Conservation (phyloP, 768 basidiomycete genomes). For the Kwoniella bestiolae region DNA sequence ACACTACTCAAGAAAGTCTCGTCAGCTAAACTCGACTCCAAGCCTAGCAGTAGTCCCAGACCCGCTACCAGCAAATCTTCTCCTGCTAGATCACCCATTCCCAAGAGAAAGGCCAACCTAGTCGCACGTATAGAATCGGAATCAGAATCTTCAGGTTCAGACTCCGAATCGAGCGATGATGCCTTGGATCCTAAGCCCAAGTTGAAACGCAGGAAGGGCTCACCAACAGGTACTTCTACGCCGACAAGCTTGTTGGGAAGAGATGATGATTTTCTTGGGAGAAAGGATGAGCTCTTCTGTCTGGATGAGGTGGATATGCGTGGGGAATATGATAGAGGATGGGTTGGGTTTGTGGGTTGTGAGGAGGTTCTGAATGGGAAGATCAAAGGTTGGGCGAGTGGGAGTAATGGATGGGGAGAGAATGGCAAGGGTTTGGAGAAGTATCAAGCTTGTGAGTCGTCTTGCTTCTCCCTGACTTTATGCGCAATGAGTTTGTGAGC, state of each 20-base stretch:
- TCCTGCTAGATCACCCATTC: constrained; percentile 14
- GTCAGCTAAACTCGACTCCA: background rate
- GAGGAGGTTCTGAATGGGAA: constrained; percentile 37
- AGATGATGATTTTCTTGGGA: constrained; percentile 19
- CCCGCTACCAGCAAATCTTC: background rate
- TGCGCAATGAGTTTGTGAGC: background rate
- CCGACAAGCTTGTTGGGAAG: constrained; percentile 11
- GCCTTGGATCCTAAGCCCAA: constrained; percentile 19
- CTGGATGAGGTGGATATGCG: constrained; percentile 35
- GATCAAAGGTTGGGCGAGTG: constrained; percentile 31
- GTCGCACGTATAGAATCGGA: constrained; percentile 28
- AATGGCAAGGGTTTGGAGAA: constrained; percentile 36
- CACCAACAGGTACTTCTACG: background rate
- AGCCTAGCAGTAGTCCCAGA: constrained; percentile 1
- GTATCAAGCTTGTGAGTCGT: constrained; percentile 47
- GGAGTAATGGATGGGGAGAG: constrained; percentile 19
- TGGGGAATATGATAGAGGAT: constrained; percentile 43
- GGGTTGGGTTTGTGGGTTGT: constrained; percentile 40
- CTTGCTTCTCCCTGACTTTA: background rate
- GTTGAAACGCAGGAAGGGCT: constrained; percentile 12
- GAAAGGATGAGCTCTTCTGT: constrained; percentile 16
- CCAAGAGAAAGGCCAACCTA: constrained; percentile 18
- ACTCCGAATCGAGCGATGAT: constrained; percentile 17
- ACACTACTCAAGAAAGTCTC: background rate
- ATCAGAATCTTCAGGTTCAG: constrained; percentile 28